Conservation (phyloP, 1,284 basidiomycete genomes). For the Ceratobasidium sp. region DNA sequence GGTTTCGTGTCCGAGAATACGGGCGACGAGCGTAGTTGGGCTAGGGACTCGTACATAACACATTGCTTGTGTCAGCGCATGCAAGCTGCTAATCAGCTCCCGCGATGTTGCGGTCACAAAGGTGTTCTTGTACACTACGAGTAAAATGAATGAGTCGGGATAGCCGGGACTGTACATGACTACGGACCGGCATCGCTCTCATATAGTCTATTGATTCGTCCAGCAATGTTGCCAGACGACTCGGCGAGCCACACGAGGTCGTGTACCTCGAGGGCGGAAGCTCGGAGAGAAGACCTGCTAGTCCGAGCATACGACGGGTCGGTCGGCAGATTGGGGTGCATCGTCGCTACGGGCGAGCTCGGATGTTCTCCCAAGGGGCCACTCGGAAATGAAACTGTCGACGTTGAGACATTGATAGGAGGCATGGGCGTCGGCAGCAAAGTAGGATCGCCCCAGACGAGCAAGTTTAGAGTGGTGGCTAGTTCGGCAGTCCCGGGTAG, state of each 20-base stretch:
- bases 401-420: conserved; percentile 21
- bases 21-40: conserved; percentile 15
- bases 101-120: conserved; percentile 36
- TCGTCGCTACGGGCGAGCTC: conserved; percentile 16
- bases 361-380: conserved; percentile 11
- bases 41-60: conserved; percentile 29
- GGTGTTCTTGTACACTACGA: conserved; percentile 36
- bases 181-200: conserved; percentile 38
- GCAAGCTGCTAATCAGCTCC: conserved; percentile 25
- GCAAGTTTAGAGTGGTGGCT: no score
- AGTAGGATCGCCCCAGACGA: no score
- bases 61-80: conserved; percentile 32
- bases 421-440: no score
- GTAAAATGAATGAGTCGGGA: not conserved
- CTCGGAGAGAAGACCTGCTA: conserved; percentile 36
- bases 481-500: conserved; percentile 5
- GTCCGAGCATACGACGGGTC: conserved; percentile 33
- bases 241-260: conserved; percentile 40
- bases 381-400: conserved; percentile 37
- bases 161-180: not conserved
- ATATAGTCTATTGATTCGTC: conserved; percentile 34
- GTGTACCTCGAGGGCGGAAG: conserved; percentile 33
- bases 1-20: conserved; percentile 28
- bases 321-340: conserved; percentile 26
- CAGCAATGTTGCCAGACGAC: conserved; percentile 37